Evolutionary conservation across 345 rosid genomes (phyloP), one percentile per base, ranked within the genome.

Genomic region (Mercurialis annua): DNA sequence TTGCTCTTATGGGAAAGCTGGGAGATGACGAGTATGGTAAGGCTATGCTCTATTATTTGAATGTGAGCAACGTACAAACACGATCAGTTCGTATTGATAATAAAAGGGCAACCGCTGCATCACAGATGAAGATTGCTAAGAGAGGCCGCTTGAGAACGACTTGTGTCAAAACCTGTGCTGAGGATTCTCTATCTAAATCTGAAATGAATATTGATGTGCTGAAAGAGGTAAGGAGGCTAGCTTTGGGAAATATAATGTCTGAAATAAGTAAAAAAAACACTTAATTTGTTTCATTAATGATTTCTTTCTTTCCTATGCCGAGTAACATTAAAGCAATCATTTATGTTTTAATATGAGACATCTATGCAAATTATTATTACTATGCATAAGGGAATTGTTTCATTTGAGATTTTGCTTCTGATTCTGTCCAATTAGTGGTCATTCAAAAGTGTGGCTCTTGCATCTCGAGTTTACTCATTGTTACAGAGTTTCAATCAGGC

Each of bases 1-100:
- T 83, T 81, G 92, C 97, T 60, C 83, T 92, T 60, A 90, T 92
- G 97, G 97, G 97, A 11, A 92, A 92, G 68, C 85, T 90, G 15
- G 98, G 98, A 26, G 86, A 85, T 67, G 97, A 92, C 73, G 90
- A 85, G 20, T 86, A 56, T 66, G 98, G 97, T 73, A 83, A 85
- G 71, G 83, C 92, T 47, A 80, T 92, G 92, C 77, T 92, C 30
- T 83, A 81, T 67, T 88, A 83, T 68, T 56, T 92, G 82, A 90
- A 92, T 78, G 77, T 71, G 49, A 86, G 77, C 73, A 79, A 85
- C 1, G 96, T 92, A 48, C 97, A 88, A 69, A 92, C 97, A 23
- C 81, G 97, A 67, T 78, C 95, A 4, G 86, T 90, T 67, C 65
- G 81, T 49, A 70, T 86, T 21, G 98, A 90, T 71, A 72, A 78